Conservation (phyloP, 495 filamentous ascomycete genomes). For the Penicillium ucsense region DNA sequence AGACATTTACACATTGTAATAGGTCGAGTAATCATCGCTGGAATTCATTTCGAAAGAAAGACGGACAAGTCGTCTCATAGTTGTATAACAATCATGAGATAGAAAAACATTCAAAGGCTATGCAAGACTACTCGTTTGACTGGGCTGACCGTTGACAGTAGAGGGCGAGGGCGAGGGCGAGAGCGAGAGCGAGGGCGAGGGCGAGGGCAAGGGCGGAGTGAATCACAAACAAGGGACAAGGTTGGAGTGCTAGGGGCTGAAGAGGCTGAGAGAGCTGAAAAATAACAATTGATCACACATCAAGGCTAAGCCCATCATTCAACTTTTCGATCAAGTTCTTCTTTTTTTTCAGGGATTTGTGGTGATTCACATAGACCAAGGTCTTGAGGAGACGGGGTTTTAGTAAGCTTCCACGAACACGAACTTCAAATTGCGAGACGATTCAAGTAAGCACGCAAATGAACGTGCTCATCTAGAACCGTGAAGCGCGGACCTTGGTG, state of each 20-base stretch:
- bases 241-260: neutral
- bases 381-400: too few relatives aligned
- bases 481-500: slow-evolving; percentile 58
- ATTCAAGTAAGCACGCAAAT: too few relatives aligned
- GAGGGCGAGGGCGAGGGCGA: too few relatives aligned
- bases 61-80: slow-evolving; percentile 6
- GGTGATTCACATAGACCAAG: too few relatives aligned
- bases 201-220: too few relatives aligned
- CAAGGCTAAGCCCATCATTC: too few relatives aligned
- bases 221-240: neutral
- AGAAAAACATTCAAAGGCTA: slow-evolving; percentile 14
- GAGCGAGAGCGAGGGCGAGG: too few relatives aligned
- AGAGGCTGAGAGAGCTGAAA: neutral
- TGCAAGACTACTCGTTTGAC: slow-evolving; percentile 18
- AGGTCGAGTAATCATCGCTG: slow-evolving; percentile 12
- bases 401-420: too few relatives aligned
- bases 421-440: too few relatives aligned
- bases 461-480: slow-evolving; percentile 48
- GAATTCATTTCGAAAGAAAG: slow-evolving; percentile 16
- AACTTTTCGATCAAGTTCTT: neutral
- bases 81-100: slow-evolving; percentile 5
- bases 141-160: neutral
- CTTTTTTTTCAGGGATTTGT: neutral
- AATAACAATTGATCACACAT: neutral
- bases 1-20: neutral